Evolutionary conservation across 345 rosid genomes (phyloP).

Genomic region (Aquilaria malaccensis): DNA sequence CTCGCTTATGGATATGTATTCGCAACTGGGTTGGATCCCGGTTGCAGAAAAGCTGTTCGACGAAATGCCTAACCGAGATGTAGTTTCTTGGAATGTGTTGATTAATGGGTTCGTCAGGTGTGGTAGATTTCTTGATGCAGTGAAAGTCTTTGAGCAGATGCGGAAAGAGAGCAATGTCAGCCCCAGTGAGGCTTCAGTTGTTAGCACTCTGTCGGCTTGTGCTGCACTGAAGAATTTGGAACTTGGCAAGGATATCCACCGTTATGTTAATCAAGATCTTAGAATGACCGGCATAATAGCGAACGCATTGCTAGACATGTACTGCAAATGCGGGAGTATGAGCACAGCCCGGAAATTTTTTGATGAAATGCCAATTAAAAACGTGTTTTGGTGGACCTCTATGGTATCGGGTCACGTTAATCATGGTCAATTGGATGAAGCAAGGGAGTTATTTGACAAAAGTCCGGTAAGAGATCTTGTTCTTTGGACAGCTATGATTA

Average conservation of each 20-base stretch:
- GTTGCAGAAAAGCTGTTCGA: constrained; percentile 48
- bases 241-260: constrained; percentile 46
- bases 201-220: constrained; percentile 68
- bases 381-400: constrained; percentile 71
- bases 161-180: constrained; percentile 27
- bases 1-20: constrained; percentile 67
- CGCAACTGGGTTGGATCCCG: constrained; percentile 27
- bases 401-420: constrained; percentile 60
- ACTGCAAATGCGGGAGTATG: constrained; percentile 60
- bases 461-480: constrained; percentile 62
- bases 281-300: constrained; percentile 40
- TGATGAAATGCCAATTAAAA: constrained; percentile 39
- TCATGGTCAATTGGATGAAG: constrained; percentile 42
- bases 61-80: constrained; percentile 57
- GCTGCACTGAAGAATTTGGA: constrained; percentile 40
- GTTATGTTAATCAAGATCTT: constrained; percentile 30
- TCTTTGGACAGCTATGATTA: constrained; percentile 88
- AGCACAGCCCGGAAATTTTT: constrained; percentile 37
- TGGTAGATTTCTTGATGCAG: constrained; percentile 45
- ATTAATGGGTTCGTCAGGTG: constrained; percentile 50
- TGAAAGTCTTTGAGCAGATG: constrained; percentile 40
- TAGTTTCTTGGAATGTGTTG: constrained; percentile 66
- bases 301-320: constrained; percentile 66
- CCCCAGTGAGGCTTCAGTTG: constrained; percentile 60
- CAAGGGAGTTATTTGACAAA: constrained; percentile 61